phyloP scores from a whole-genome alignment of 768 basidiomycete species.

The Lactifluus volemus region DNA sequence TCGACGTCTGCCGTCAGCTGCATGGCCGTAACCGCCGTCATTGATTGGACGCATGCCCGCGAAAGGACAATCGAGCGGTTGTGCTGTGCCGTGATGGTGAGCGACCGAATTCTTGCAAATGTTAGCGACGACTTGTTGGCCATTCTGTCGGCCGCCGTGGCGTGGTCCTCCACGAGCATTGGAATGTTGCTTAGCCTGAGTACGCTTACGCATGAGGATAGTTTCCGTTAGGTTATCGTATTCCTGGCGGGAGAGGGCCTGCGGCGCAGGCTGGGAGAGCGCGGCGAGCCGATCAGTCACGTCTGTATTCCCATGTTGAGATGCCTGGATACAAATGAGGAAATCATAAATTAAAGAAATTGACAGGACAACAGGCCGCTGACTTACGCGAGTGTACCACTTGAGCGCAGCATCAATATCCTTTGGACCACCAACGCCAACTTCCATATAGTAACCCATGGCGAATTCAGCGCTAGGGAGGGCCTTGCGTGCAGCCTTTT shows the following conservation, averaged over 20 bases:
- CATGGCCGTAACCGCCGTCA: background rate
- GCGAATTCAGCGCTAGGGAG: conserved; percentile 86
- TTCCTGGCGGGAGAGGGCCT: conserved; percentile 63
- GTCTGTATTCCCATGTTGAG: conserved; percentile 71
- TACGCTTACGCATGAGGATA: conserved; percentile 77
- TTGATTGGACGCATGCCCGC: background rate
- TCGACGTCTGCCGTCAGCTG: background rate
- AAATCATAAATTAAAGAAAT: background rate
- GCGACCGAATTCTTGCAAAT: conserved; percentile 44
- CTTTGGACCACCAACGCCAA: conserved; percentile 73
- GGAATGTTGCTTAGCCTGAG: conserved; percentile 55
- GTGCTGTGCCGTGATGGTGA: conserved; percentile 17
- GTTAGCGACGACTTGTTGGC: conserved; percentile 42
- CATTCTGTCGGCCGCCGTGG: conserved; percentile 25
- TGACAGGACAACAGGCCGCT: background rate
- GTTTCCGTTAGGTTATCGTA: conserved; percentile 72
- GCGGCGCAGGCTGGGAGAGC: conserved; percentile 51
- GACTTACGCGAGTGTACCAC: conserved; percentile 68
- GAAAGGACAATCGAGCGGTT: conserved; percentile 2
- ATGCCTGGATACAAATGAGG: conserved; percentile 39
- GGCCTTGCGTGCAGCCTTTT: conserved; percentile 70
- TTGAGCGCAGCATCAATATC: conserved; percentile 53
- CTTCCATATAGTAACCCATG: conserved; percentile 91
- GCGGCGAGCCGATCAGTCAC: conserved; percentile 67
- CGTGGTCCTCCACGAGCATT: conserved; percentile 25